Conservation (phyloP, 1,139 yeast species). For the Pichia sp. region DNA sequence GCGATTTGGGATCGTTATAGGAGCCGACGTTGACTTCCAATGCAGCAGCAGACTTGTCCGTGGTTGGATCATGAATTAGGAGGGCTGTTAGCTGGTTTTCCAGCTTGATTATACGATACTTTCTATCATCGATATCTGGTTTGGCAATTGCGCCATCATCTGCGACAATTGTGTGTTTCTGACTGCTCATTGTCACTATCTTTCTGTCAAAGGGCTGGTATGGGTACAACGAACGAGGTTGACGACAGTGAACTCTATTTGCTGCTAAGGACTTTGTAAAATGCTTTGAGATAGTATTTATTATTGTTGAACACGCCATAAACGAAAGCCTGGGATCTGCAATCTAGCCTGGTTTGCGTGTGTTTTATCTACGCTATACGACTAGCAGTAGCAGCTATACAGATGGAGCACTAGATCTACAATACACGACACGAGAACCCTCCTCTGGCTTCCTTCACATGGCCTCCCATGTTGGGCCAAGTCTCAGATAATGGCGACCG, state of each 20-base stretch:
- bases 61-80: constrained; percentile 73
- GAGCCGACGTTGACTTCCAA: constrained; percentile 90
- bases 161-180: constrained; percentile 18
- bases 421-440: too few species aligned
- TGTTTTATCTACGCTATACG: too few species aligned
- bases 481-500: too few species aligned
- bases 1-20: constrained; percentile 66
- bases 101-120: constrained; percentile 63
- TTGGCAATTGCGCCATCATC: constrained; percentile 38
- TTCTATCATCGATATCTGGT: constrained; percentile 71
- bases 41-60: constrained; percentile 92
- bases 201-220: not conserved
- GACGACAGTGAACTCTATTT: not conserved
- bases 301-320: not conserved
- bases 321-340: not conserved
- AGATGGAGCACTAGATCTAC: not conserved
- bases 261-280: not conserved
- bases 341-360: not conserved
- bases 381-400: not conserved
- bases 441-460: too few species aligned
- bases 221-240: not conserved
- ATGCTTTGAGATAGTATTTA: not conserved
- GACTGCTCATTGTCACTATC: not conserved
- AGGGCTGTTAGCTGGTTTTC: constrained; percentile 69
- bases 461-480: too few species aligned